phyloP scores from a whole-genome alignment of 805 yeast species.

The Ogataea saltuana region DNA sequence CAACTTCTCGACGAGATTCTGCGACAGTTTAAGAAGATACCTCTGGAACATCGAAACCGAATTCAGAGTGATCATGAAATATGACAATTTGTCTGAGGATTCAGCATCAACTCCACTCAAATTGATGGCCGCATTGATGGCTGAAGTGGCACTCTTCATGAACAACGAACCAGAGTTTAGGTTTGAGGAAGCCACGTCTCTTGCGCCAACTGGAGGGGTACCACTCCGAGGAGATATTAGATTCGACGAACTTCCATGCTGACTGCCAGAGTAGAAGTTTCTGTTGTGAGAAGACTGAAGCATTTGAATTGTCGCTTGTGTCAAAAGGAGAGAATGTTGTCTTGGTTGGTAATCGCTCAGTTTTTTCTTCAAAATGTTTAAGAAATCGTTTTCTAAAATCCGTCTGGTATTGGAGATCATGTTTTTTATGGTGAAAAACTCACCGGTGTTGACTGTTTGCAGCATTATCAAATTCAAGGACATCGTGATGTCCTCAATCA shows the following conservation, averaged over 20 bases:
- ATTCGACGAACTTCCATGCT: conserved; percentile 27
- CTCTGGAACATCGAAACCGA: conserved; percentile 64
- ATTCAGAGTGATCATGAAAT: conserved; percentile 69
- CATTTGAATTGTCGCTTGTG: conserved; percentile 22
- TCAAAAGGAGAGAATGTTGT: conserved; percentile 30
- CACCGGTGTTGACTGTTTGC: conserved; percentile 73
- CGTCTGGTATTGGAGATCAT: conserved; percentile 57
- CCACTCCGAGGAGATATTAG: conserved; percentile 32
- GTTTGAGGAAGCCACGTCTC: conserved; percentile 25
- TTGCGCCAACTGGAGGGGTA: conserved; percentile 30
- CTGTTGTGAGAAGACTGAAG: conserved; percentile 21
- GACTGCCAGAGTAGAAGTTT: conserved; percentile 14
- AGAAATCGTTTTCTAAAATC: conserved; percentile 62
- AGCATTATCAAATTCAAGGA: conserved; percentile 67
- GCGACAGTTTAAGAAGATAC: conserved; percentile 55
- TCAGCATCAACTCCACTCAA: conserved; percentile 43
- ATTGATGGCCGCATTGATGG: conserved; percentile 38
- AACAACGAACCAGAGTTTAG: conserved; percentile 34
- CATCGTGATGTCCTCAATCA: conserved; percentile 81
- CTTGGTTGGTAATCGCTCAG: conserved; percentile 47
- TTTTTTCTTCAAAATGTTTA: conserved; percentile 54
- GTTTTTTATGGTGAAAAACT: conserved; percentile 51
- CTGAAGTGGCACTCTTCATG: conserved; percentile 44
- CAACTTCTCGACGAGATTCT: conserved; percentile 37
- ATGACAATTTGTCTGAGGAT: conserved; percentile 49